These are phyloP conservation scores for Tulasnella sp. DNA, from an alignment of 768 basidiomycete species.

Conservation along the genomic window DNA sequence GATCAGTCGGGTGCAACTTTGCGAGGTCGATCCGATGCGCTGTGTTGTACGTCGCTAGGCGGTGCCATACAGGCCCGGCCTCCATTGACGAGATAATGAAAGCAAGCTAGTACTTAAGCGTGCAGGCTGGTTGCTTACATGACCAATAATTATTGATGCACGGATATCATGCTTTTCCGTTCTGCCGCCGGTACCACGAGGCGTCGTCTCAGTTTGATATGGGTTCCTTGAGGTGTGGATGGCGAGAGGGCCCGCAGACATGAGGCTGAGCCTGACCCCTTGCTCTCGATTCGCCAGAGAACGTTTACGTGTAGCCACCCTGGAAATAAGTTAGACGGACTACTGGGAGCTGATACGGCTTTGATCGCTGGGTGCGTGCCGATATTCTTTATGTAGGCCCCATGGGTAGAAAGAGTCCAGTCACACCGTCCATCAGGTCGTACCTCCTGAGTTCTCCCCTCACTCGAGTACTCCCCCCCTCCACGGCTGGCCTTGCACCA, in stretches of 20 bases:
- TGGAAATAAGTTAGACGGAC: not conserved
- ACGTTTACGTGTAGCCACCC: conserved; percentile 2
- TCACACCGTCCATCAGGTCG: not conserved
- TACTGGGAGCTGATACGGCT: too few relatives aligned
- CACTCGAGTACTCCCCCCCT: not conserved
- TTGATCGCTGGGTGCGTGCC: not conserved
- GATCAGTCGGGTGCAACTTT: too few relatives aligned
- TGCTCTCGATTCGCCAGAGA: not conserved
- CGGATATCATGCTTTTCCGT: too few relatives aligned
- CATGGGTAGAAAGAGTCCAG: conserved; percentile 7
- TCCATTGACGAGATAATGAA: too few relatives aligned
- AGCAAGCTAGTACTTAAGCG: too few relatives aligned
- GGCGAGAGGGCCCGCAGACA: conserved; percentile 10
- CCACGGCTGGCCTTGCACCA: too few relatives aligned
- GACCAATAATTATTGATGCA: too few relatives aligned
- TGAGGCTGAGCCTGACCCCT: conserved; percentile 10
- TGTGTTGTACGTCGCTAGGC: too few relatives aligned
- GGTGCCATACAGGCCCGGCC: too few relatives aligned
- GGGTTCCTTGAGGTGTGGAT: conserved; percentile 12
- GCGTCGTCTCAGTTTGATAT: not conserved
- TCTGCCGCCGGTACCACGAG: too few relatives aligned
- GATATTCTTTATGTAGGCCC: not conserved
- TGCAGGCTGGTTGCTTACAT: too few relatives aligned
- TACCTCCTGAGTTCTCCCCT: conserved; percentile 11
- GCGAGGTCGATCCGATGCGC: too few relatives aligned